Conservation (phyloP, 2,329 filamentous ascomycete genomes). For the Dothidotthia symphoricarpi region DNA sequence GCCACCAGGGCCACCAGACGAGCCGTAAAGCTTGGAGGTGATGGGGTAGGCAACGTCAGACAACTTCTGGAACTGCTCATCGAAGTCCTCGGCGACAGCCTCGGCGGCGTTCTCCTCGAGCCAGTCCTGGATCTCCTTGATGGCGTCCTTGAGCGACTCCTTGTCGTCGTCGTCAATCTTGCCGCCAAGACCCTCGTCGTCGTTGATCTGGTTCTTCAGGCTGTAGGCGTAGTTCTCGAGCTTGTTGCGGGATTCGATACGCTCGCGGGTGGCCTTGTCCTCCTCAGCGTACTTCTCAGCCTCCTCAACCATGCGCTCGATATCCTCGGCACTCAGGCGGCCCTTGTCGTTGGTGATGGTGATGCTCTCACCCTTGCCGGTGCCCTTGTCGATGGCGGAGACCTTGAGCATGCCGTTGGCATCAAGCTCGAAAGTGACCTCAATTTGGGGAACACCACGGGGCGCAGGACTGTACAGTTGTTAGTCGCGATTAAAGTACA, state of each 20-base stretch:
- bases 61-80: constrained; percentile 99
- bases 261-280: constrained; percentile 96
- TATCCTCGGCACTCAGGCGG: constrained; percentile 91
- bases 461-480: constrained; percentile 63
- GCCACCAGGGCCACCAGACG: constrained; percentile 61
- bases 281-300: constrained; percentile 99
- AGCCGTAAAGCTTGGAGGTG: constrained; percentile 92
- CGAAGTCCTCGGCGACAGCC: constrained; percentile 88
- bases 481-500: constrained; percentile 11
- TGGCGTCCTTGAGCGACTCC: constrained; percentile 89
- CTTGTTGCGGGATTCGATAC: constrained; percentile 92
- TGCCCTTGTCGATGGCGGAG: constrained; percentile 94
- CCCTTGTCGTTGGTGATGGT: constrained; percentile 99
- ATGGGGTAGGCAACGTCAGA: constrained; percentile 96
- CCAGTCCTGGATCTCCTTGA: constrained; percentile 98
- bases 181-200: constrained; percentile 92
- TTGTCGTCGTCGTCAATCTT: constrained; percentile 99
- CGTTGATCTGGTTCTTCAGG: constrained; percentile 98
- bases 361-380: constrained; percentile 94
- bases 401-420: constrained; percentile 99
- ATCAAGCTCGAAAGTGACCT: constrained; percentile 96
- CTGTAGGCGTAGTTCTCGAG: constrained; percentile 99
- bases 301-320: constrained; percentile 98
- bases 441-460: constrained; percentile 95
- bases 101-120: constrained; percentile 89